Base-by-base conservation (phyloP, 306 rosid species). In the Malus sylvestris region DNA sequence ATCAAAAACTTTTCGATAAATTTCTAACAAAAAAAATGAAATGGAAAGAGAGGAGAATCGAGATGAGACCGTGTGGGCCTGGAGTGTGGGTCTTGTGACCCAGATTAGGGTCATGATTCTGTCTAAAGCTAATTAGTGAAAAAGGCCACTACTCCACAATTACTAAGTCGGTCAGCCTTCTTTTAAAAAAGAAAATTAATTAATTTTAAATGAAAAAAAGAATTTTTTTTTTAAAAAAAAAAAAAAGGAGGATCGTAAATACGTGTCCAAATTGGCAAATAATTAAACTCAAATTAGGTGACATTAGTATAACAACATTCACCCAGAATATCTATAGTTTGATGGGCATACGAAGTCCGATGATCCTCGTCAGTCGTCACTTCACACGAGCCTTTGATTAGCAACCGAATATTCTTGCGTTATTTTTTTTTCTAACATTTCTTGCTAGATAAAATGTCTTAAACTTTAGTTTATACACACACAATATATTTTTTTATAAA, bases 1-100 rank as follows among this genome's bases (percentile, higher is more conserved):
- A 30, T 0, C 0, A 0, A 0, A 0, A 30, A 0, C 0, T 0
- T 30, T 30, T 30, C 5, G 1, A 0, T 30, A 30, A 30, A 30
- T 0, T 30, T 38, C 5, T 0, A 0, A 32, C 4, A 32, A 32
- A 32, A 32, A 32, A 32, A 30, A 30, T 30, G 35, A 49, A 49
- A 52, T 5, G 58, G n/a, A 12, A 13, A 15, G 58, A 3, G 58
- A 60, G 18, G 66, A 13, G 32, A 6, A 13, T 25, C 12, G 66
- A 14, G 66, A 61, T 12, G 35, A 61, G 27, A 15, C 19, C 19
- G 27, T 25, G 10, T 61, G 35, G 61, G 25, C 61, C 25, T n/a
- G 27, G 61, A n/a, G 8, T 57, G 61, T n/a, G 61, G 35, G 8
- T 61, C 38, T 12, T 23, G 33, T 61, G 20, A 33, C 20, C 33